These are phyloP conservation scores for Vaccinium vitisidaea DNA, from an alignment of 148 eudicot species.

Conservation along the genomic window DNA sequence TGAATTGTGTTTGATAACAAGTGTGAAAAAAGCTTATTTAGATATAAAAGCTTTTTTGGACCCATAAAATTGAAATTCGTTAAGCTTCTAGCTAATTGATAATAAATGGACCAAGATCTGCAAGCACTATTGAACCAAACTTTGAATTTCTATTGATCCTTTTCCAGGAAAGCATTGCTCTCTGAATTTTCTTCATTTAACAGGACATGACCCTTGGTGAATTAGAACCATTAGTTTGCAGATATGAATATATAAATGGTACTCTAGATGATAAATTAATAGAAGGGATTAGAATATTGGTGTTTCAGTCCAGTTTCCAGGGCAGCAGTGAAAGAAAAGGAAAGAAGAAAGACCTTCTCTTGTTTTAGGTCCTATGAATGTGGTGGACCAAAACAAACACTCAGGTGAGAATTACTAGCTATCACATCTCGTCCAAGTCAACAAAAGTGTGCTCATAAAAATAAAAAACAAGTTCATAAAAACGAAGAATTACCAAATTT, in stretches of 20 bases:
- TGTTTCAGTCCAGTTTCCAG: neutral
- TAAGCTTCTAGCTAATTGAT: too few relatives aligned
- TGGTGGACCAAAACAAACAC: too few relatives aligned
- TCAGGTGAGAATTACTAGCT: neutral
- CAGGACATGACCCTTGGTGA: neutral
- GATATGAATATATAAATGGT: neutral
- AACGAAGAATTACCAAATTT: too few relatives aligned
- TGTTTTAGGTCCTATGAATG: neutral
- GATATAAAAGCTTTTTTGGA: too few relatives aligned
- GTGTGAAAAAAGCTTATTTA: too few relatives aligned
- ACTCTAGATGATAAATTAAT: neutral
- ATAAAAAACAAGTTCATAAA: too few relatives aligned
- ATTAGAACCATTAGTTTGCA: neutral
- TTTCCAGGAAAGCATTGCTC: neutral
- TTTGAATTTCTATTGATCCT: neutral
- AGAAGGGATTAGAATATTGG: neutral
- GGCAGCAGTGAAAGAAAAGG: neutral
- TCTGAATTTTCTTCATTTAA: constrained; percentile 7
- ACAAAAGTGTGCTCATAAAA: too few relatives aligned
- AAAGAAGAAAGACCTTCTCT: neutral
- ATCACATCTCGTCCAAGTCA: too few relatives aligned
- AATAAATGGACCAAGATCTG: neutral
- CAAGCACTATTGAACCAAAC: neutral
- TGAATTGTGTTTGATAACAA: too few relatives aligned
- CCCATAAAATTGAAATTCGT: too few relatives aligned